phyloP scores from a whole-genome alignment of 345 rosid genomes.

The Dovyalis caffra region DNA sequence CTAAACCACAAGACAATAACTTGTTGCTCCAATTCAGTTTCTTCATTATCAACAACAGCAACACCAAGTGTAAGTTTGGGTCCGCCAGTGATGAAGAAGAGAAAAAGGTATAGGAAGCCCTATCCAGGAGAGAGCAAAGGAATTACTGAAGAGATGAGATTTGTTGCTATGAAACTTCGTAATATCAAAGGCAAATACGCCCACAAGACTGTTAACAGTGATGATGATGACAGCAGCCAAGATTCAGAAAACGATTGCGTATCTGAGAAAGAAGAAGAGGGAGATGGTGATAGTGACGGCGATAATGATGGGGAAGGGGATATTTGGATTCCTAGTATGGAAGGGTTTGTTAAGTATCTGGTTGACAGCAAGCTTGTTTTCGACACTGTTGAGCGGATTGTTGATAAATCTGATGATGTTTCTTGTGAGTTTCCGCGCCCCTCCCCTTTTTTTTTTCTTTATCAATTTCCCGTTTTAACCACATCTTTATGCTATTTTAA shows the following conservation, averaged over 20 bases:
- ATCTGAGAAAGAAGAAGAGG: constrained; percentile 12
- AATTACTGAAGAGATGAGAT: constrained; percentile 91
- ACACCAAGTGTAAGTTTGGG: neutral
- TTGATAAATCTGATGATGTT: constrained; percentile 76
- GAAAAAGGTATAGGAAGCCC: constrained; percentile 65
- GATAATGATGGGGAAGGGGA: constrained; percentile 18
- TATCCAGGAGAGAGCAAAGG: constrained; percentile 85
- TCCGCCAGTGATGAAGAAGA: constrained; percentile 46
- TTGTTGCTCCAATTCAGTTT: constrained; percentile 28
- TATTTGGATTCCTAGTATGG: constrained; percentile 63
- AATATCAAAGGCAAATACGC: constrained; percentile 55
- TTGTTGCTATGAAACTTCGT: constrained; percentile 89
- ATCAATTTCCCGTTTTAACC: too few species aligned
- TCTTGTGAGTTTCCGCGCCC: constrained; percentile 89
- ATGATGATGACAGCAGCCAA: constrained; percentile 13
- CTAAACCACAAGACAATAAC: neutral
- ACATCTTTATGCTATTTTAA: too few species aligned
- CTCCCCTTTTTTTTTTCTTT: too few species aligned
- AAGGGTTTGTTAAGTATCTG: constrained; percentile 68
- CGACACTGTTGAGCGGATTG: constrained; percentile 62
- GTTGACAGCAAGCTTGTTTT: constrained; percentile 81
- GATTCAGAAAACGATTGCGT: constrained; percentile 6
- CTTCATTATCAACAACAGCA: constrained; percentile 12
- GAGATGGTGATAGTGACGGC: constrained; percentile 26
- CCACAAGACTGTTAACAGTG: constrained; percentile 5